Evolutionary conservation across 257 asterid species (phyloP).

Genomic region (Nicotiana otophora): DNA sequence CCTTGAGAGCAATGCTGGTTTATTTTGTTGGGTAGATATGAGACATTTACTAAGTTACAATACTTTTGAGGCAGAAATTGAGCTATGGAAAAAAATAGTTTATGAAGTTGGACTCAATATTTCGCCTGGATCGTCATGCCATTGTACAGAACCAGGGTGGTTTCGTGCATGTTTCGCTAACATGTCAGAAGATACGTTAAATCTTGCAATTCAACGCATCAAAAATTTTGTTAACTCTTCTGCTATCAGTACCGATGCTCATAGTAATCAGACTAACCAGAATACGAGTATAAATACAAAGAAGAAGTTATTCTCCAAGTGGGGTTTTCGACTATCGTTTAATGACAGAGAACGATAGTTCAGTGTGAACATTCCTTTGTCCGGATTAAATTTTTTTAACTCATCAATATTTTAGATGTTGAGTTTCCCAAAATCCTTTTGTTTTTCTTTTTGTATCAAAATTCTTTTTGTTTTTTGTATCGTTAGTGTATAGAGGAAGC

Average conservation of each 20-base stretch:
- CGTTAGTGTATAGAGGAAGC: not conserved
- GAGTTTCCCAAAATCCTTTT: not conserved
- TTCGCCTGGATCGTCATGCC: constrained; percentile 7
- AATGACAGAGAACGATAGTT: not conserved
- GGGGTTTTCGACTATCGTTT: constrained; percentile 11
- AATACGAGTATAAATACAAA: not conserved
- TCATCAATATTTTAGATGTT: not conserved
- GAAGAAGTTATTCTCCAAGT: constrained; percentile 3
- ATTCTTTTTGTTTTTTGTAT: not conserved
- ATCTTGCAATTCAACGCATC: not conserved
- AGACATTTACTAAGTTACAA: not conserved
- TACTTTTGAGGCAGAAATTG: constrained; percentile 13
- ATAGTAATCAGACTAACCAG: not conserved
- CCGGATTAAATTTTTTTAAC: not conserved
- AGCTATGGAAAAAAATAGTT: constrained; percentile 9
- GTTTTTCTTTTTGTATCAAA: not conserved
- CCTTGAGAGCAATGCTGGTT: constrained; percentile 6
- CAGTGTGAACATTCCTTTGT: not conserved
- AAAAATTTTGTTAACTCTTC: constrained; percentile 1
- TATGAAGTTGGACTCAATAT: not conserved
- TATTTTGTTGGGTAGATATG: constrained; percentile 13
- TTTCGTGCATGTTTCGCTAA: constrained; percentile 5
- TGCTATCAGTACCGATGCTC: not conserved
- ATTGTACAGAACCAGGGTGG: constrained; percentile 15
- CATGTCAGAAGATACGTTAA: not conserved